Evolutionary conservation across 2,329 filamentous ascomycete genomes (phyloP).

Genomic region (Pestalotiopsis sp.): DNA sequence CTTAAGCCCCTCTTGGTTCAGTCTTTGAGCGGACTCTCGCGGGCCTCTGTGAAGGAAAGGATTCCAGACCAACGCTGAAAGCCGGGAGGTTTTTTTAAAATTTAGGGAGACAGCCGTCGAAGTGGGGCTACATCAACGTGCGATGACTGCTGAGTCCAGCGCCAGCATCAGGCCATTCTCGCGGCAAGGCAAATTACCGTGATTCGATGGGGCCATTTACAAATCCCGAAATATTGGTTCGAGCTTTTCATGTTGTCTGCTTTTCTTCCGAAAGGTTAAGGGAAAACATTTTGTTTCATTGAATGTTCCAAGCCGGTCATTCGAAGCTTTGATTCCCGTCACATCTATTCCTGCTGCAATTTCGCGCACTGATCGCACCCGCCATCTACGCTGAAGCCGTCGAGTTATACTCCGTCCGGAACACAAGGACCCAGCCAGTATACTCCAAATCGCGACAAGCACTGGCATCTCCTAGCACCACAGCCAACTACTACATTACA

Average conservation of each 20-base stretch:
- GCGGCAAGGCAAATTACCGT: not conserved
- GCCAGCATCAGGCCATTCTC: conserved; percentile 3
- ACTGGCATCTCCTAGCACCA: no score
- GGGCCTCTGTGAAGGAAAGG: no score
- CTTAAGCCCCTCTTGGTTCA: no score
- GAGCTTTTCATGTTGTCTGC: not conserved
- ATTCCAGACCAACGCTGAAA: no score
- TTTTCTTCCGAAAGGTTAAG: not conserved
- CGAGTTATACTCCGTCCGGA: no score
- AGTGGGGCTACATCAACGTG: not conserved
- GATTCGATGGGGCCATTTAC: not conserved
- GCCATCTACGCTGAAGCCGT: no score
- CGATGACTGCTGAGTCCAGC: conserved; percentile 7
- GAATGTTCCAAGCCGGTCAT: not conserved
- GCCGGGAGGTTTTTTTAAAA: not conserved
- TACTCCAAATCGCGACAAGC: no score
- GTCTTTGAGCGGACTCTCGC: no score
- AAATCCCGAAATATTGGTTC: not conserved
- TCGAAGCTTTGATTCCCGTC: no score
- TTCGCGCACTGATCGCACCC: no score
- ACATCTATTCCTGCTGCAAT: no score
- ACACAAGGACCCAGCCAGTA: no score
- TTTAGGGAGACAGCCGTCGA: not conserved
- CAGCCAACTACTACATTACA: not conserved
- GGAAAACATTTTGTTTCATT: not conserved